phyloP scores from a whole-genome alignment of 1,139 yeast species.

The Kurtzmaniella natalensis region DNA sequence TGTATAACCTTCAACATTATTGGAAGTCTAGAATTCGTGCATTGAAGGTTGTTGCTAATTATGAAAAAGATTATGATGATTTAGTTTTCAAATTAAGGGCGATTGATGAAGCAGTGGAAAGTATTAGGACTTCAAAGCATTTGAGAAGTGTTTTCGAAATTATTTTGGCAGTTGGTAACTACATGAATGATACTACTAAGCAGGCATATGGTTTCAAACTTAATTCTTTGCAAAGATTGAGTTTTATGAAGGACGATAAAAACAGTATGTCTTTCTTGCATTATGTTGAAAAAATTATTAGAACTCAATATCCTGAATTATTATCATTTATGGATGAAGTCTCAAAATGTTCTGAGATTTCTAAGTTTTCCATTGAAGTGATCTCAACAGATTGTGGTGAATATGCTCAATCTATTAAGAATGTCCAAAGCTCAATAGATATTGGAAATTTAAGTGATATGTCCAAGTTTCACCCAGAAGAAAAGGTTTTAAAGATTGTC shows the following conservation, averaged over 20 bases:
- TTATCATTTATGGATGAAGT: constrained; percentile 57
- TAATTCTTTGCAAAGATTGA: constrained; percentile 67
- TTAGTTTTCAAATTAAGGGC: constrained; percentile 54
- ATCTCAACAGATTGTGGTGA: constrained; percentile 58
- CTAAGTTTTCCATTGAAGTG: constrained; percentile 66
- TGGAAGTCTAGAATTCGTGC: constrained; percentile 82
- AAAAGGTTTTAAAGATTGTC: constrained; percentile 58
- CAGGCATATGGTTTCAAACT: constrained; percentile 80
- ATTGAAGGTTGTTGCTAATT: constrained; percentile 52
- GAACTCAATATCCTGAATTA: constrained; percentile 65
- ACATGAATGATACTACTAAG: constrained; percentile 74
- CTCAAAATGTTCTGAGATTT: constrained; percentile 52
- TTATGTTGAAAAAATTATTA: constrained; percentile 68
- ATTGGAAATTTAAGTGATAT: constrained; percentile 75
- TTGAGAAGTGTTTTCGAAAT: constrained; percentile 68
- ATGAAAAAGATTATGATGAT: constrained; percentile 70
- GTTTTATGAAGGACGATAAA: constrained; percentile 73
- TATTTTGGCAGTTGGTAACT: constrained; percentile 78
- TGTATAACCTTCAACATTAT: constrained; percentile 71
- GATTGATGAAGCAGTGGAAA: constrained; percentile 62
- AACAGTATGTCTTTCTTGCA: constrained; percentile 77
- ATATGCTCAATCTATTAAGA: constrained; percentile 52
- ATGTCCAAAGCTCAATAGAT: constrained; percentile 69
- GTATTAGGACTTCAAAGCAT: constrained; percentile 54
- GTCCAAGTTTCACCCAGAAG: constrained; percentile 70